These are phyloP conservation scores for Fonsecaea erecta DNA, from an alignment of 2,329 filamentous ascomycete genomes.

Conservation along the genomic window DNA sequence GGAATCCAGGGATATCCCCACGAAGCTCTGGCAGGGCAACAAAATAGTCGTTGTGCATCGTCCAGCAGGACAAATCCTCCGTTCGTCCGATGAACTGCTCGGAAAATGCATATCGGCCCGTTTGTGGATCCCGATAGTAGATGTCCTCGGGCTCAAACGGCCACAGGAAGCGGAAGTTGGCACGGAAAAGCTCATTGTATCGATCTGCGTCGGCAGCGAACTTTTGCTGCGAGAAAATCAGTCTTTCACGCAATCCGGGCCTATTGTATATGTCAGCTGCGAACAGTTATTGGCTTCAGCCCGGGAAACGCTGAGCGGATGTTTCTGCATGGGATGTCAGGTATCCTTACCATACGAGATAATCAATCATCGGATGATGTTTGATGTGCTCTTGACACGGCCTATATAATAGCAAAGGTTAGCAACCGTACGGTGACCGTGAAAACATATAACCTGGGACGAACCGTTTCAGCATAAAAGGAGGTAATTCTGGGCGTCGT, in stretches of 20 bases:
- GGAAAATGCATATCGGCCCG: conserved; percentile 16
- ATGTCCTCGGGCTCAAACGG: conserved; percentile 12
- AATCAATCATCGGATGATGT: conserved; percentile 17
- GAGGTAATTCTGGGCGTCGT: neutral
- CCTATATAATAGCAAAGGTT: neutral
- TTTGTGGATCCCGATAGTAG: conserved; percentile 5
- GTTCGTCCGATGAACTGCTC: conserved; percentile 10
- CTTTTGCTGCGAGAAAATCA: neutral
- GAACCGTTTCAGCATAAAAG: neutral
- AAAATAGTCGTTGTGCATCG: conserved; percentile 14
- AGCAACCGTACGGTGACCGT: neutral
- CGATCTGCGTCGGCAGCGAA: neutral
- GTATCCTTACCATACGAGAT: conserved; percentile 40
- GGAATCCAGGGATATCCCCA: conserved; percentile 6
- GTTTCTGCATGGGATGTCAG: neutral
- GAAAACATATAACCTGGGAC: neutral
- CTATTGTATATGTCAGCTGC: neutral
- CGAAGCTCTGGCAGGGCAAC: conserved; percentile 14
- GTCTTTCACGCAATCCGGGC: neutral
- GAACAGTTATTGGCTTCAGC: neutral
- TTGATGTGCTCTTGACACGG: conserved; percentile 14
- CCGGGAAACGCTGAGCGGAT: neutral
- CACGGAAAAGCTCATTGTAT: neutral
- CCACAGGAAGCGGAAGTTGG: conserved; percentile 11
- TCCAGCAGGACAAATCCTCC: conserved; percentile 16